Evolutionary conservation across 805 yeast genomes (phyloP).

Genomic region (Candida ovalis): DNA sequence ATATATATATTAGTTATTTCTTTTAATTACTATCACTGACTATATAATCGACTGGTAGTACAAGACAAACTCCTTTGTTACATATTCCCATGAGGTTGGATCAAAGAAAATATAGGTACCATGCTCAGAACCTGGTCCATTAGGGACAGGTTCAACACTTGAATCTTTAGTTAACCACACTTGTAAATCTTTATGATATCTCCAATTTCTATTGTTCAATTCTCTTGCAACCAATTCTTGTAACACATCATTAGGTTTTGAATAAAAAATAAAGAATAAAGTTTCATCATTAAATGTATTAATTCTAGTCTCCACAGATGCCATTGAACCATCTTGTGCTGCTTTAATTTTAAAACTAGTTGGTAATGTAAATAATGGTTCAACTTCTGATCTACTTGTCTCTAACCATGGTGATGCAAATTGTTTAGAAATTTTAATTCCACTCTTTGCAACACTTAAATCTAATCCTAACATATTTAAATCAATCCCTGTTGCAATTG

Average conservation of each 20-base stretch:
- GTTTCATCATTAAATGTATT: conserved; percentile 83
- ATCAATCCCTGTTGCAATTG: conserved; percentile 74
- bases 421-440: conserved; percentile 48
- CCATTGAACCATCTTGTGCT: conserved; percentile 14
- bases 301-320: conserved; percentile 37
- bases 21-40: not conserved
- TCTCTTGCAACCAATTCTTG: conserved; percentile 95
- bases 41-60: conserved; percentile 41
- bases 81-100: conserved; percentile 94
- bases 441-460: conserved; percentile 38
- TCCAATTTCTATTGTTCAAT: conserved; percentile 89
- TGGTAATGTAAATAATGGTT: conserved; percentile 75
- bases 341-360: conserved; percentile 37
- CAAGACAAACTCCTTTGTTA: conserved; percentile 62
- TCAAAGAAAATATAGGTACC: conserved; percentile 94
- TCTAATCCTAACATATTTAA: conserved; percentile 64
- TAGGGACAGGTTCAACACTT: conserved; percentile 79
- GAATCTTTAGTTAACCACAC: conserved; percentile 97
- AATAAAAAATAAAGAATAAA: conserved; percentile 86
- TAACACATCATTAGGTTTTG: conserved; percentile 86
- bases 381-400: conserved; percentile 84
- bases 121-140: conserved; percentile 77
- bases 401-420: conserved; percentile 96
- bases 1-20: not conserved
- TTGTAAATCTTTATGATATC: conserved; percentile 92